Conservation (phyloP, 768 basidiomycete species). For the Dacryopinax spathularia region DNA sequence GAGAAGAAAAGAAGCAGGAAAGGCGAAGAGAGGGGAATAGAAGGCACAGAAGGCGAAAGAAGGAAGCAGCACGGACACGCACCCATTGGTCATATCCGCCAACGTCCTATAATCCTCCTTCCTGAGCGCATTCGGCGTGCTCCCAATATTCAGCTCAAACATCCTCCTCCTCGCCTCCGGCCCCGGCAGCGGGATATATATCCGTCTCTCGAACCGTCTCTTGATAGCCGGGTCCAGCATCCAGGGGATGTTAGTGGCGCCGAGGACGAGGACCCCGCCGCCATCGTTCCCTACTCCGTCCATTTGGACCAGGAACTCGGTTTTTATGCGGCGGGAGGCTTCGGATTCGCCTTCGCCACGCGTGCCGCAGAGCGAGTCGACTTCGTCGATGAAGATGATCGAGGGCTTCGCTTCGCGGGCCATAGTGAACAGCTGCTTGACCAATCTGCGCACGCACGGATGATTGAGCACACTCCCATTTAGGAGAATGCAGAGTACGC, state of each 20-base stretch:
- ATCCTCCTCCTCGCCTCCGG: slow-evolving; percentile 82
- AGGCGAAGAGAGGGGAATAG: not conserved
- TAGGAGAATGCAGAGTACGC: slow-evolving; percentile 17
- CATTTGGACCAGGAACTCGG: slow-evolving; percentile 96
- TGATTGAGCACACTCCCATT: not conserved
- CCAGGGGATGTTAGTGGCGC: slow-evolving; percentile 98
- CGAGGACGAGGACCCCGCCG: slow-evolving; percentile 87
- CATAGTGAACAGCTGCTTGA: slow-evolving; percentile 91
- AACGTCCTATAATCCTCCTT: slow-evolving; percentile 65
- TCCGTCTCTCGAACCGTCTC: slow-evolving; percentile 92
- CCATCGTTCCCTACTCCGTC: slow-evolving; percentile 97
- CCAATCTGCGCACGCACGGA: slow-evolving; percentile 47
- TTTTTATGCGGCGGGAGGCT: slow-evolving; percentile 93
- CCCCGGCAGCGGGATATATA: slow-evolving; percentile 94
- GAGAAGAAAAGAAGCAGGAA: not conserved
- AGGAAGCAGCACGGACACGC: too few species aligned
- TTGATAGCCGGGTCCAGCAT: slow-evolving; percentile 95
- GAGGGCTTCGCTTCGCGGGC: slow-evolving; percentile 92
- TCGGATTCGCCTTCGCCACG: slow-evolving; percentile 96
- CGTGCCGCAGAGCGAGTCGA: slow-evolving; percentile 89
- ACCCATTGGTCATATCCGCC: slow-evolving; percentile 80
- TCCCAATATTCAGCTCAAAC: slow-evolving; percentile 93
- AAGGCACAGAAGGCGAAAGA: too few species aligned
- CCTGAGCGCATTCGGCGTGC: slow-evolving; percentile 73
- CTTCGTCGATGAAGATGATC: slow-evolving; percentile 98